Percentiles rank a stretch among this genome's conserved stretches.
Conservation (phyloP, 768 basidiomycete species). For the Hygrocybe punicea region DNA sequence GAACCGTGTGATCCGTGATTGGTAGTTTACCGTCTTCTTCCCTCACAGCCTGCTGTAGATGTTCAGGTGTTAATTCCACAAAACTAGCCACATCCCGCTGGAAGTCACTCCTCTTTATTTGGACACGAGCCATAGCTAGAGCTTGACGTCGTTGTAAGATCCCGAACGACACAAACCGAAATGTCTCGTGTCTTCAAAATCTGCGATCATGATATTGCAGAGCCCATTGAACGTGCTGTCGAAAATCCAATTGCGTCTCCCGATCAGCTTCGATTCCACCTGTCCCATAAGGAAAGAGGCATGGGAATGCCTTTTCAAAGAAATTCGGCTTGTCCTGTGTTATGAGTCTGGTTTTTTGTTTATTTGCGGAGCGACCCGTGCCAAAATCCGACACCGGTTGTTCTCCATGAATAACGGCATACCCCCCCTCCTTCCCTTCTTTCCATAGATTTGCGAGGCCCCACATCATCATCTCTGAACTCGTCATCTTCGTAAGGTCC, state of each 20-base stretch:
- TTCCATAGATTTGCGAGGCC: slow-evolving; percentile 21
- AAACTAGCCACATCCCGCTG: slow-evolving; percentile 21
- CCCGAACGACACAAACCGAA: slow-evolving; percentile 30
- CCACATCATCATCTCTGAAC: slow-evolving; percentile 19
- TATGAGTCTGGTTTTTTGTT: not conserved
- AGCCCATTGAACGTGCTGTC: too few species aligned
- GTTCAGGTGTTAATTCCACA: slow-evolving; percentile 16
- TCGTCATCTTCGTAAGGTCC: slow-evolving; percentile 18
- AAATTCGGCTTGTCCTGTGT: slow-evolving; percentile 14
- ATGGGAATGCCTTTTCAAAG: slow-evolving; percentile 22
- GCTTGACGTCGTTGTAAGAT: slow-evolving; percentile 30
- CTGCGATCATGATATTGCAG: too few species aligned
- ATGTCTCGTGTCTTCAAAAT: slow-evolving; percentile 31
- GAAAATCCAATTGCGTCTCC: too few species aligned
- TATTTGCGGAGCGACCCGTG: too few species aligned
- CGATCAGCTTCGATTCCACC: too few species aligned
- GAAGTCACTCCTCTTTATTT: slow-evolving; percentile 31
- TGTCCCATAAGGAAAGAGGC: slow-evolving; percentile 34
- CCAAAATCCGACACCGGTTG: slow-evolving; percentile 31
- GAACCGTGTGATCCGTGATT: slow-evolving; percentile 20
- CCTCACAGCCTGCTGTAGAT: slow-evolving; percentile 21
- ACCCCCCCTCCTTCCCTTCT: slow-evolving; percentile 20
- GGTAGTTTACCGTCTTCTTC: slow-evolving; percentile 25
- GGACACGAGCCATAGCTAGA: slow-evolving; percentile 26
- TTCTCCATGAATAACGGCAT: slow-evolving; percentile 22